A percentile compares a stretch with the other conserved stretches of the same genome.
Evolutionary conservation across 1,284 basidiomycete genomes (phyloP).

Genomic region (Baeospora myosura): DNA sequence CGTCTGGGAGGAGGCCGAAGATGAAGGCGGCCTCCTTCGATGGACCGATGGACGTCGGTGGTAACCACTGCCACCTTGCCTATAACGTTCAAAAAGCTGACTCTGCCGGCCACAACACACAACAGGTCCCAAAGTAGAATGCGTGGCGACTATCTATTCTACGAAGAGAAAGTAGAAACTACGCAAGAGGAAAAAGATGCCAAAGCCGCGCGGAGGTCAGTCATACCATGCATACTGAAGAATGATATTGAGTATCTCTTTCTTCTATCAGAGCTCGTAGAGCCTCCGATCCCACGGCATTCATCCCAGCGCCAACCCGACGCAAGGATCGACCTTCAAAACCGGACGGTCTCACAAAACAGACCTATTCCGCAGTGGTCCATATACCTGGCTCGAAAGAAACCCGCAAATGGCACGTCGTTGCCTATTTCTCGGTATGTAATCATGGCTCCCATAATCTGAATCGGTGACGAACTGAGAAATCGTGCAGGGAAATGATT

Average conservation of each 20-base stretch:
- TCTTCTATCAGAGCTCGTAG: conserved; percentile 43
- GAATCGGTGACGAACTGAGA: conserved; percentile 8
- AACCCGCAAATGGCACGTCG: conserved; percentile 69
- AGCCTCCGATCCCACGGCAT: conserved; percentile 51
- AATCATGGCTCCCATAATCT: conserved; percentile 7
- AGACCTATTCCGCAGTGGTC: conserved; percentile 71
- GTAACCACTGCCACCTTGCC: conserved; percentile 25
- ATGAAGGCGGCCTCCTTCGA: conserved; percentile 65
- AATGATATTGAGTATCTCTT: conserved; percentile 8
- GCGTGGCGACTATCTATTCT: conserved; percentile 74
- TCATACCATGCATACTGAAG: conserved; percentile 1
- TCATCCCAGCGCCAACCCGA: conserved; percentile 48
- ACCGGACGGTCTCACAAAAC: conserved; percentile 69
- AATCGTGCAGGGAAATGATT: conserved; percentile 51
- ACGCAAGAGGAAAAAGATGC: conserved; percentile 69
- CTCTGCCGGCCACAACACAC: neutral
- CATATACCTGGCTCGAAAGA: conserved; percentile 47
- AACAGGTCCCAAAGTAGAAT: conserved; percentile 71
- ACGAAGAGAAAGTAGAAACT: conserved; percentile 72
- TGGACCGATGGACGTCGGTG: conserved; percentile 76
- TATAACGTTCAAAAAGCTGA: neutral
- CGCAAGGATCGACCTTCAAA: conserved; percentile 68
- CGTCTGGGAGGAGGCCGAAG: conserved; percentile 76
- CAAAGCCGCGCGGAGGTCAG: conserved; percentile 63
- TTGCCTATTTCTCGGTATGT: conserved; percentile 69